Evolutionary conservation across 1,284 basidiomycete genomes (phyloP), one percentile per base, ranked within the genome.

Genomic region (Athelia sp.): DNA sequence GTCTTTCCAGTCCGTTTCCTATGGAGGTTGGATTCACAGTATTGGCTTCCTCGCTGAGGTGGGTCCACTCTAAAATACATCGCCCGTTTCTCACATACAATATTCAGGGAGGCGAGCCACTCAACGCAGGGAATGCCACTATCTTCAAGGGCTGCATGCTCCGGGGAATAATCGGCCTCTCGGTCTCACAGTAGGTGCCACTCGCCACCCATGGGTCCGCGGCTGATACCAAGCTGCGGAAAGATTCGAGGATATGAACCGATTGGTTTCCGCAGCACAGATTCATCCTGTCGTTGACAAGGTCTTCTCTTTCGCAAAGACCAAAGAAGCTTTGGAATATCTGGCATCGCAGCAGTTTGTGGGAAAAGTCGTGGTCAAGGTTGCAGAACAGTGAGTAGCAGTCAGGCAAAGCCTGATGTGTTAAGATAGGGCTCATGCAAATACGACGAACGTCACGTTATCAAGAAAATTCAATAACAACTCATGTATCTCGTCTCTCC

Each of bases 251-350:
- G 66, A 73, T 47, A 72, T 79, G 72, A 74, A 72, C 57, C 64
- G 64, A 38, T 61, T 77, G 21, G 60, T 82, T 29, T 56, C 58
- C 17, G 70, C 70, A 2, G 65, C 69, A 22, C 54, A 60, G 32
- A 74, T 78, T 11, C 64, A 61, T 24, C 77, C 76, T 1, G 62
- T 75, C 23, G 58, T 81, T 19, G 75, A 81, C 63, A 75, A 70
- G 56, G 71, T 79, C 0, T 80, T 81, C 60, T 43, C 62, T 9
- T 81, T 79, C 50, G 69, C 76, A 22, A 57, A 81, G 14, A 69
- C 67, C 1, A 58, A 66, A 34, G 57, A 73, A 45, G 78, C 78
- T 0, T 77, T 69, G 50, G 62, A 59, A 23, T 70, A 79, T 56
- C 63, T 77, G 34, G 66, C 66, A 49, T 69, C 65, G 0, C 72